A percentile compares a stretch with the other conserved stretches of the same genome.
These are phyloP conservation scores for Otatea glauca DNA, from an alignment of 176 grass and related monocot genomes.

Conservation along the genomic window DNA sequence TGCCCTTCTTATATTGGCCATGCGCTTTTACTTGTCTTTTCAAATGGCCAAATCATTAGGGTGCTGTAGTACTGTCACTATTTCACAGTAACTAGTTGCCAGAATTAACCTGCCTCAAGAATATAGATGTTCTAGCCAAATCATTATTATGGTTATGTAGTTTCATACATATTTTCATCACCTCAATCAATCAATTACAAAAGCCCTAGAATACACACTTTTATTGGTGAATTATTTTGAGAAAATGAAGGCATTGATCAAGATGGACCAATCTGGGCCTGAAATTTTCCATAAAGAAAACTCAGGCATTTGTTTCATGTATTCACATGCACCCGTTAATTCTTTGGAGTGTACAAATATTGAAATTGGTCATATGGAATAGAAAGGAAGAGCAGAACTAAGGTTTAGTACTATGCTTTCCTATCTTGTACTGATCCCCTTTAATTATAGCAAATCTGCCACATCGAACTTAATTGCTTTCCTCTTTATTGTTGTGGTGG, in stretches of 20 bases:
- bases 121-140: not conserved
- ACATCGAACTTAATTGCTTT: conserved; percentile 21
- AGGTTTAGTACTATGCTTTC: not conserved
- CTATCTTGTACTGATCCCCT: conserved; percentile 1
- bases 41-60: conserved; percentile 34
- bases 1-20: not conserved
- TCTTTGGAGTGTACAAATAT: not conserved
- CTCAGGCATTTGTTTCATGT: not conserved
- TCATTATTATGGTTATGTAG: not conserved
- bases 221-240: not conserved
- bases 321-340: not conserved
- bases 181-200: not conserved
- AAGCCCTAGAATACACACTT: conserved; percentile 2
- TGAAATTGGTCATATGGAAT: conserved; percentile 6
- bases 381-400: not conserved
- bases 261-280: not conserved
- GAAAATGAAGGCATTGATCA: conserved; percentile 22
- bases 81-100: conserved; percentile 32
- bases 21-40: conserved; percentile 23
- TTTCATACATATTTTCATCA: not conserved
- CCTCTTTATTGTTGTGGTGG: conserved; percentile 42
- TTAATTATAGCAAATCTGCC: conserved; percentile 19
- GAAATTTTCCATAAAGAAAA: not conserved
- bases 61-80: not conserved
- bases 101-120: not conserved